Evolutionary conservation across 257 asterid species (phyloP), one percentile per base, ranked within the genome.

Genomic region (Solanum habrochaites): DNA sequence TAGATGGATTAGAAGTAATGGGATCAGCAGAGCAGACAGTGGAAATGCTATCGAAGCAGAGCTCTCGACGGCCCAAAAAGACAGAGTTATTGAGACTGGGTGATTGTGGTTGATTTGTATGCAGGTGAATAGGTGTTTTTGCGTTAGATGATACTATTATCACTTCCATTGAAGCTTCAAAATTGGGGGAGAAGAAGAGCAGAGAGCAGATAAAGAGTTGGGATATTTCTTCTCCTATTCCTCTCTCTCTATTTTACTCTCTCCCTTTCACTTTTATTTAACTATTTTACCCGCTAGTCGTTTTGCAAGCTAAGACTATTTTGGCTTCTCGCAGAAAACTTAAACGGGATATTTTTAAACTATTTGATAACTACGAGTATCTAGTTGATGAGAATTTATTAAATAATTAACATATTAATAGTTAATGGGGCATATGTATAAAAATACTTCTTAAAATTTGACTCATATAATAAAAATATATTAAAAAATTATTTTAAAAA

Each of bases 41-140:
- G 16, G 91, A 90, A 87, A 89, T 58, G 83, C 90, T 86, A 29
- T 90, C 92, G 92, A 93, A 93, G 93, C 94, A 95, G 90, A 95
- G 98, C 89, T 92, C 93, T 75, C 98, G 98, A 70, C 99, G 98
- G 89, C 98, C 93, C 67, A 93, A 85, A 47, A 89, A 83, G 0
- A 80, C 29, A 3, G 67, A 77, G 62, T 43, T 27, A 14, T 27
- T 43, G 83, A 42, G 16, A 75, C 42, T 47, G 12, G 84, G 6
- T 47, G n/a, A 25, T 45, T 78, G 6, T 47, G n/a, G 40, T 45
- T 78, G 83, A 8, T 25, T 43, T 43, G n/a, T 20, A 11, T 25
- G 66, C 6, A 18, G 52, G 0, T 37, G 82, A 39, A n/a, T 29
- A 31, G 37, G 85, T 49, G 85, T 20, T 81, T 37, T 29, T 81